Base-by-base conservation (phyloP, 2,329 filamentous ascomycete genomes). In the Scopulariopsis brevicaulis region DNA sequence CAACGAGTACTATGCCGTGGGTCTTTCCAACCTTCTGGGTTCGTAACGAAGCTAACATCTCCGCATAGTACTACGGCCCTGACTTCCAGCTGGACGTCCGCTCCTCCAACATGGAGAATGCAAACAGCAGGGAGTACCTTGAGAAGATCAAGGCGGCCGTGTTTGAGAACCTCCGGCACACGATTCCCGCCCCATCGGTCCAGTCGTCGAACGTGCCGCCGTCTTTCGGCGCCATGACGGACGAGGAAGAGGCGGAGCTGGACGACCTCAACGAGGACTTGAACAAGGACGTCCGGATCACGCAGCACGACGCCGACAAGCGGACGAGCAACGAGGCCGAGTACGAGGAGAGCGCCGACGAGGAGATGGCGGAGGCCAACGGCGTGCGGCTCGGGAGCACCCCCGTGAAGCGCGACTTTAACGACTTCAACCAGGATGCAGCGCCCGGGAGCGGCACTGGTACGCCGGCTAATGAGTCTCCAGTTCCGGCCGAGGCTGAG, bases 31-130 rank as follows among this genome's bases (percentile, higher is more conserved):
- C 25, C 40, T 24, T 12, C 40, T 15, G 37, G 3, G 10, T 35
- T 24, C 14, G 10, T 14, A 46, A 11, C 2, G 18, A 28, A 24
- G 18, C 54, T 55, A 46, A 55, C 54, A 15, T 57, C 10, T 37
- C 34, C 22, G 12, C 28, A 3, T 74, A 94, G 79, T 96, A 96
- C 67, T 99, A 97, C 70, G 90, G 89, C 15, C 89, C 89, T 7
- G 90, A 96, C 65, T 96, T 93, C 65, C 87, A 90, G 61, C 81
- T 99, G 7, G 94, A 96, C 70, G 94, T 96, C 1, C 85, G 90
- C 32, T 80, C 96, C 1, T 89, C 87, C 14, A 93, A 91, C 61
- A 90, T 94, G 75, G 91, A 96, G 67, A 97, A 96, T 65, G 88
- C 91, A 51, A 96, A 96, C 68, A 87, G 89, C 58, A 79, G 83